Percentiles rank a stretch among this genome's conserved stretches.
phyloP scores from a whole-genome alignment of 225 moss, liverwort and hornwort species.

The Marchantia polymorpha region DNA sequence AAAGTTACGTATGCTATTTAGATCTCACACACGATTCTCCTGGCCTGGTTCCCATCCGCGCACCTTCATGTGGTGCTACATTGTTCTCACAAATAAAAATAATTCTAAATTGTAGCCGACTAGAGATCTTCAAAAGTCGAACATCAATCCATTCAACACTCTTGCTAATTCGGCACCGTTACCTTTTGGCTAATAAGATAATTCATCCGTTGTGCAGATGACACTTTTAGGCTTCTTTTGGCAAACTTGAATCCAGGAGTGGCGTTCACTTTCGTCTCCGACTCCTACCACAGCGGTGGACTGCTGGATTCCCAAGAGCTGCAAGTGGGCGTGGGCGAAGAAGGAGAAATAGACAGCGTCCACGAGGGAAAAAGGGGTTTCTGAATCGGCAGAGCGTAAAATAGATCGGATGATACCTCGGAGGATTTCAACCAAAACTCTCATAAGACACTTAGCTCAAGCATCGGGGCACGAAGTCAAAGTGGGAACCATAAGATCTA shows the following conservation, averaged over 20 bases:
- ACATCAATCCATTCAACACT: too few relatives aligned
- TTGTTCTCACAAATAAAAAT: too few relatives aligned
- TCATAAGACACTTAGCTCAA: slow-evolving; percentile 43
- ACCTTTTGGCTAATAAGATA: too few relatives aligned
- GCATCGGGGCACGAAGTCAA: slow-evolving; percentile 44
- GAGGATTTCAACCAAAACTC: slow-evolving; percentile 18
- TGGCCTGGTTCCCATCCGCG: too few relatives aligned
- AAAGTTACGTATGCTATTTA: too few relatives aligned
- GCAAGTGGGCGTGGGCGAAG: slow-evolving; percentile 53
- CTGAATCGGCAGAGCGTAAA: neutral
- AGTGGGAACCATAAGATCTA: slow-evolving; percentile 47
- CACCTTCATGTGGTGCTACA: too few relatives aligned
- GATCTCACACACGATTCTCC: too few relatives aligned
- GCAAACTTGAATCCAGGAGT: slow-evolving; percentile 60
- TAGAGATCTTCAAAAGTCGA: too few relatives aligned
- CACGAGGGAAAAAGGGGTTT: too few relatives aligned
- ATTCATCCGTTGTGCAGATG: slow-evolving; percentile 43
- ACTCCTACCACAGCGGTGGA: slow-evolving; percentile 82
- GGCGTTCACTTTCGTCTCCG: slow-evolving; percentile 69
- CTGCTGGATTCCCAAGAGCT: slow-evolving; percentile 68
- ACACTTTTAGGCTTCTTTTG: slow-evolving; percentile 66
- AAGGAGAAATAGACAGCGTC: slow-evolving; percentile 16
- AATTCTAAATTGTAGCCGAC: too few relatives aligned
- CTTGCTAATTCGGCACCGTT: too few relatives aligned
- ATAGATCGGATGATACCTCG: slow-evolving; percentile 36